Base-by-base conservation (phyloP, 495 filamentous ascomycete species). In the Cercophora sp. region DNA sequence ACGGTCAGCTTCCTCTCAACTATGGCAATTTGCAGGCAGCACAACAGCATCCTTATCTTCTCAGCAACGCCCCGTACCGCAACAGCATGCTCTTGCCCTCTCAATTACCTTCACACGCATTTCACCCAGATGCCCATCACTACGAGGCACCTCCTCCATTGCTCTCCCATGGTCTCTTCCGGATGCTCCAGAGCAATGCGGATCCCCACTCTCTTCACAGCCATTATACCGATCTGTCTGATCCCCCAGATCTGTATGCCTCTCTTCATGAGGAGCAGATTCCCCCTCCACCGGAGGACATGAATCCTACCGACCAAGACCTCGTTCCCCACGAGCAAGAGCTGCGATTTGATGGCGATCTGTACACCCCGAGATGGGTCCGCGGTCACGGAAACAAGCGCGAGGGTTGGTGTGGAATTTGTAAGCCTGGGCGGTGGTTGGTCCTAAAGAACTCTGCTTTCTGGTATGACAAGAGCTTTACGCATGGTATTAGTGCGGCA, bases 391-490 rank as follows among this genome's bases (percentile, higher is more conserved):
- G 87, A 11, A 88, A 88, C 69, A 88, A 88, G 70, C 81, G 87
- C 26, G 87, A 91, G 66, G 87, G 87, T 5, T 91, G 87, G 87
- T 91, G 87, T 54, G 87, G 86, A 10, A 85, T 89, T 59, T 91
- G 87, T 70, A 88, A 87, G 61, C 87, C 86, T 4, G 87, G 87
- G 5, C 77, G 87, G 35, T 91, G 87, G 87, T 75, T 90, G 10
- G 87, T 89, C 15, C 68, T 91, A 48, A 91, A 91, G 72, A 91
- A 90, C 66, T 87, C 83, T 51, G 87, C 86, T 9, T 91, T 87
- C 68, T 91, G 87, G 87, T 91, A 91, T 63, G 87, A 91, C 70
- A 91, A 89, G 66, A 84, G 79, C 51, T 91, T 90, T 64, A 86
- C 84, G 2, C 87, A 90, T 51, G 87, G 87, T 26, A 87, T 91